Evolutionary conservation across 2,329 filamentous ascomycete species (phyloP).

Genomic region (Bipolaris gigantea): DNA sequence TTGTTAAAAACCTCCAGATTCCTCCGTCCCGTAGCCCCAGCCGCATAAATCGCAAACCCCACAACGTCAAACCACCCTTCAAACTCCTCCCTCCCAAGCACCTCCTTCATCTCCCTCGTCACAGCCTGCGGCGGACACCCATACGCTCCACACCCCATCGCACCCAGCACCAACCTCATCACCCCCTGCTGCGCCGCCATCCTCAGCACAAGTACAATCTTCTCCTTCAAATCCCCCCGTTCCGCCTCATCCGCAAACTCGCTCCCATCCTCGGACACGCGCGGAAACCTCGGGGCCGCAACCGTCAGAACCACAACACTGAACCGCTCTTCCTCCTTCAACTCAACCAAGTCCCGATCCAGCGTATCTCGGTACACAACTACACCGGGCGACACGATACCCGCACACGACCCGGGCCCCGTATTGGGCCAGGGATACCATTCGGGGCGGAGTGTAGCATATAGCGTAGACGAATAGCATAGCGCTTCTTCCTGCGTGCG

Average conservation of each 20-base stretch:
- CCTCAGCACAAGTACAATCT: constrained; percentile 22
- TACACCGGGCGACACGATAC: constrained; percentile 23
- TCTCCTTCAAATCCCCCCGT: constrained; percentile 19
- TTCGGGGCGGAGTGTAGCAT: constrained; percentile 19
- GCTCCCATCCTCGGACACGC: constrained; percentile 6
- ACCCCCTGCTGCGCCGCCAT: constrained; percentile 20
- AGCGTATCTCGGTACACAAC: constrained; percentile 28
- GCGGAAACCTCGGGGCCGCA: constrained; percentile 20
- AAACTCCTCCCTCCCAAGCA: constrained; percentile 21
- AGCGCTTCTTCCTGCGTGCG: constrained; percentile 29
- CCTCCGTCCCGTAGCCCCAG: constrained; percentile 11
- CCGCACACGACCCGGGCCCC: constrained; percentile 20
- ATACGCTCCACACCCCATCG: constrained; percentile 32
- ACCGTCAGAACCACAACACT: constrained; percentile 25
- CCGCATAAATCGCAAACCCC: constrained; percentile 23
- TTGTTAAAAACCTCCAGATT: background rate
- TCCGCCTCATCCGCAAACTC: constrained; percentile 14
- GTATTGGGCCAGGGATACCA: constrained; percentile 33
- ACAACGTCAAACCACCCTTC: constrained; percentile 25
- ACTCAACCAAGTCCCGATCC: constrained; percentile 16
- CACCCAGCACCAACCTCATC: constrained; percentile 25
- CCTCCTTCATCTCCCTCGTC: constrained; percentile 22
- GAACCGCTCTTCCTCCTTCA: constrained; percentile 12
- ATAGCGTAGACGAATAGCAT: constrained; percentile 29
- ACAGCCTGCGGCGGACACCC: constrained; percentile 22